These are phyloP conservation scores for Termitomyces sp. DNA, from an alignment of 768 basidiomycete species.

Conservation along the genomic window DNA sequence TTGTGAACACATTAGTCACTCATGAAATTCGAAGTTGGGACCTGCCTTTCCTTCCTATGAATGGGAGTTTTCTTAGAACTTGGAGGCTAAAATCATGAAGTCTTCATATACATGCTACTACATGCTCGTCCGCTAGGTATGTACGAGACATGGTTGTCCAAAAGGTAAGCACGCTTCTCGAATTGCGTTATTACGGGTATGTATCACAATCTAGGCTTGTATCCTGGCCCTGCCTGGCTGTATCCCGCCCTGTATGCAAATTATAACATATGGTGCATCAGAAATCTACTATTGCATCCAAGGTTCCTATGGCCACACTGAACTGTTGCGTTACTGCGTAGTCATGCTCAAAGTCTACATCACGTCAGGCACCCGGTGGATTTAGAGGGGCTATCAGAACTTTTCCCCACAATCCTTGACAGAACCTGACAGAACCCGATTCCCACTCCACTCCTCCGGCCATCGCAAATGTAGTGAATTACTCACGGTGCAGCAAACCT, in stretches of 20 bases:
- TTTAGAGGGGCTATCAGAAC: neutral
- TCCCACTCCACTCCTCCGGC: neutral
- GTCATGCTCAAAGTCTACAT: neutral
- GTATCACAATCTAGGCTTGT: neutral
- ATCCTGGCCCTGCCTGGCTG: neutral
- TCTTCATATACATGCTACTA: neutral
- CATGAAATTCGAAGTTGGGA: neutral
- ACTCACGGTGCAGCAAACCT: too few relatives aligned
- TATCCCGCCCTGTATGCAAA: neutral
- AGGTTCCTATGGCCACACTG: neutral
- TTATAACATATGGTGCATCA: neutral
- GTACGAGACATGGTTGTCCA: neutral
- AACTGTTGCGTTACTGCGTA: neutral
- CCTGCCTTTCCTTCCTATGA: neutral
- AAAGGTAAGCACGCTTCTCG: neutral
- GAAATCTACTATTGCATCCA: neutral
- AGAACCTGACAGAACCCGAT: neutral
- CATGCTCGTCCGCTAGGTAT: neutral
- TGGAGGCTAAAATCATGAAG: neutral
- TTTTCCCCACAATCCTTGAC: neutral
- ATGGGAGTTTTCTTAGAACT: neutral
- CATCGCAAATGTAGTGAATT: neutral
- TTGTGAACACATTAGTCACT: neutral
- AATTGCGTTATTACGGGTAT: neutral
- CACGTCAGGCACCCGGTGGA: neutral